A percentile compares a stretch with the other conserved stretches of the same genome.
These are phyloP conservation scores for Raffaelea deltoideospora DNA, from an alignment of 2,329 filamentous ascomycete species.

Conservation along the genomic window DNA sequence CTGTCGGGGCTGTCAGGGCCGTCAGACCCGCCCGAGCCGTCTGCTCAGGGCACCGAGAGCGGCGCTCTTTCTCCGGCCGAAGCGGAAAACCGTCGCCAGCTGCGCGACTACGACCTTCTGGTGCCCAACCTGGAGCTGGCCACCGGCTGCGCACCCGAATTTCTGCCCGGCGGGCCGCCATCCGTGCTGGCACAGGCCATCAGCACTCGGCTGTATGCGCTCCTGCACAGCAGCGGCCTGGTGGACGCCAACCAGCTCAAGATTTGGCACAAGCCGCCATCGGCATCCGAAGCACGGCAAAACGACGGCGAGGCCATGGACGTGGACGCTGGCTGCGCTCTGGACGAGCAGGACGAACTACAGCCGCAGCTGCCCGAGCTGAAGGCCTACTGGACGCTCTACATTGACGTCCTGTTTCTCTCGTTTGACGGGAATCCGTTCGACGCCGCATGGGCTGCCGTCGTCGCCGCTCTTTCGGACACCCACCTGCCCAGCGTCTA, in stretches of 20 bases:
- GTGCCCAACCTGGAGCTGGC: slow-evolving; percentile 89
- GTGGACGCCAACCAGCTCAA: slow-evolving; percentile 53
- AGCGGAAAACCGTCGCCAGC: slow-evolving; percentile 24
- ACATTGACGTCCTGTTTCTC: slow-evolving; percentile 89
- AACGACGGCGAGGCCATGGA: slow-evolving; percentile 16
- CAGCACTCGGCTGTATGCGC: slow-evolving; percentile 61
- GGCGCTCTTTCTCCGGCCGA: not conserved
- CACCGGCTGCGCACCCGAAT: slow-evolving; percentile 76
- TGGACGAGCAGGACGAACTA: slow-evolving; percentile 8
- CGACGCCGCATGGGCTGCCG: slow-evolving; percentile 76
- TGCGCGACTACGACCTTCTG: slow-evolving; percentile 54
- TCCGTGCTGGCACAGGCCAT: slow-evolving; percentile 69
- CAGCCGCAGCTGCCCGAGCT: slow-evolving; percentile 23
- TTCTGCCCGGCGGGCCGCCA: slow-evolving; percentile 72
- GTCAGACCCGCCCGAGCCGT: slow-evolving; percentile 4
- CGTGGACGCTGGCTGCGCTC: slow-evolving; percentile 1
- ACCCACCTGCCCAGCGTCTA: slow-evolving; percentile 63
- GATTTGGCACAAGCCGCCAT: slow-evolving; percentile 49
- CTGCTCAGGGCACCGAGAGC: not conserved
- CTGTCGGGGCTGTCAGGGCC: no score
- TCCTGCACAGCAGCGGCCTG: slow-evolving; percentile 57
- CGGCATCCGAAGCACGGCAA: slow-evolving; percentile 8
- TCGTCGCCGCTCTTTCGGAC: slow-evolving; percentile 65
- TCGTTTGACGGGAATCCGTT: slow-evolving; percentile 86
- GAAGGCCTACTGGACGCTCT: slow-evolving; percentile 87